phyloP scores from a whole-genome alignment of 768 basidiomycete genomes.

The Ramaria sp. region DNA sequence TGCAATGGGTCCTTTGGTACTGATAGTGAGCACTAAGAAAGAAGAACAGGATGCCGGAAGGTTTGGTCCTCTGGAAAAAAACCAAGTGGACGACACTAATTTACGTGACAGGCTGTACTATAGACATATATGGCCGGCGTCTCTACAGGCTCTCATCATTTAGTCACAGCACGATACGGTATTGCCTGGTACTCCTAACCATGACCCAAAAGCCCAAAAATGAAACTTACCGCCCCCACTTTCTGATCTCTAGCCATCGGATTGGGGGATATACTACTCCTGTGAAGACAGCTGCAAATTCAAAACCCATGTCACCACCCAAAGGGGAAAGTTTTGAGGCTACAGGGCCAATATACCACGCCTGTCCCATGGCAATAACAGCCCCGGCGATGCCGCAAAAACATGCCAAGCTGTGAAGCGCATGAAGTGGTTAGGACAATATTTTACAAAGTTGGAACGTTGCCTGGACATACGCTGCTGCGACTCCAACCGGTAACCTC shows the following conservation, averaged over 20 bases:
- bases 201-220: too few species aligned
- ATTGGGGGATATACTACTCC: constrained; percentile 36
- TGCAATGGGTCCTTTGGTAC: too few species aligned
- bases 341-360: constrained; percentile 43
- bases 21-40: too few species aligned
- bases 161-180: too few species aligned
- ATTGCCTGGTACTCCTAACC: too few species aligned
- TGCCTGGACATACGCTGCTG: constrained; percentile 24
- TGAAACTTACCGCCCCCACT: constrained; percentile 13
- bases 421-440: not conserved
- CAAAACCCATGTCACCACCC: constrained; percentile 47
- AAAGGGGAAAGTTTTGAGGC: constrained; percentile 31
- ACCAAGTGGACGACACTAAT: too few species aligned
- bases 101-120: too few species aligned
- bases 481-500: constrained; percentile 37
- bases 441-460: not conserved
- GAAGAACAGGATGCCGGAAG: too few species aligned
- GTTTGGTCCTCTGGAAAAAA: too few species aligned
- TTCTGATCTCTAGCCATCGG: constrained; percentile 36
- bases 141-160: too few species aligned
- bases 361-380: constrained; percentile 42
- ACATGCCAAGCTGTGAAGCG: constrained; percentile 21
- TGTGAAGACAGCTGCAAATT: constrained; percentile 37
- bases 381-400: constrained; percentile 39
- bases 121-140: too few species aligned